Evolutionary conservation across 179 eudicot genomes (phyloP).

Genomic region (Vitellaria paradoxa): DNA sequence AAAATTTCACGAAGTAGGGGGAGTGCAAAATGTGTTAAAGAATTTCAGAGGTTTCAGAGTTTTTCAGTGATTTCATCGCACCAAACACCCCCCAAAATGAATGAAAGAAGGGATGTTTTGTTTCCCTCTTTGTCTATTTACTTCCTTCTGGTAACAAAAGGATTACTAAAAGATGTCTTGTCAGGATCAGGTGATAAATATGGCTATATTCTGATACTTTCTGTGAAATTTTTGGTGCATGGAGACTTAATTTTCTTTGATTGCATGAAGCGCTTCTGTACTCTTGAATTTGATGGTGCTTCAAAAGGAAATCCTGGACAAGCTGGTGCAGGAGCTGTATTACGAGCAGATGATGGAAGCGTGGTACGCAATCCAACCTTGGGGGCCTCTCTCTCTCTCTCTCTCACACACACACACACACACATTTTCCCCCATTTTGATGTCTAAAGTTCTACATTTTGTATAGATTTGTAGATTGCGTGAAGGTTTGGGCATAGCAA

Average conservation of each 20-base stretch:
- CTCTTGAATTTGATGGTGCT: conserved; percentile 95
- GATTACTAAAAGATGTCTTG: background rate
- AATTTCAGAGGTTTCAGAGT: no score
- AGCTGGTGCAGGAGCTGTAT: conserved; percentile 96
- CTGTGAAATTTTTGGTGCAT: background rate
- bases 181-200: background rate
- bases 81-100: background rate
- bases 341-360: conserved; percentile 66
- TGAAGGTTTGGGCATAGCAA: conserved; percentile 89
- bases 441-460: conserved; percentile 19
- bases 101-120: background rate
- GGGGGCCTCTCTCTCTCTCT: conserved; percentile 6
- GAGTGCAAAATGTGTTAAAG: no score
- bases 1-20: no score
- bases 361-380: conserved; percentile 39
- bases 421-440: background rate
- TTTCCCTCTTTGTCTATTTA: background rate
- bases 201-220: background rate
- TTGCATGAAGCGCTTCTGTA: conserved; percentile 55
- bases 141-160: background rate
- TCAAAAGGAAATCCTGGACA: conserved; percentile 97
- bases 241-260: conserved; percentile 12
- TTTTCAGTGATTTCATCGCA: no score
- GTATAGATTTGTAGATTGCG: conserved; percentile 77
- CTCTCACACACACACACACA: no score